These are phyloP conservation scores for Plasmodium malariae DNA, from an alignment of 169 alveolate genomes.

Conservation along the genomic window DNA sequence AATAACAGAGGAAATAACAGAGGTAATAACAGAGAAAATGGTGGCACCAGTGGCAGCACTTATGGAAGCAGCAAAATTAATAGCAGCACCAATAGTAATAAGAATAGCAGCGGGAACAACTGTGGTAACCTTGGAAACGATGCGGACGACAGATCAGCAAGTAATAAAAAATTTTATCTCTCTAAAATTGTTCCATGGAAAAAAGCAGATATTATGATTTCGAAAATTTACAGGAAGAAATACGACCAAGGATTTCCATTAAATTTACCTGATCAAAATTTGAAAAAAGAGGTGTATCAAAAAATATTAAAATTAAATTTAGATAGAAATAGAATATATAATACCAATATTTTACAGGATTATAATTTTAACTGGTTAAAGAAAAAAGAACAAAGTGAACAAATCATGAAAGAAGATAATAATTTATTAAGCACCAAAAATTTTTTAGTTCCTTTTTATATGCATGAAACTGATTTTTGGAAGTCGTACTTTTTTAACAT, in stretches of 20 bases:
- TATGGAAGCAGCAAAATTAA: too few relatives aligned
- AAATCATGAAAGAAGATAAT: constrained; percentile 33
- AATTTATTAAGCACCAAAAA: constrained; percentile 39
- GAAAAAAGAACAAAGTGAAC: constrained; percentile 73
- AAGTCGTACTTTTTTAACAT: constrained; percentile 67
- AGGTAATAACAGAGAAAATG: too few relatives aligned
- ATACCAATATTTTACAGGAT: constrained; percentile 54
- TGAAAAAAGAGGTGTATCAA: constrained; percentile 40
- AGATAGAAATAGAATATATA: constrained; percentile 44
- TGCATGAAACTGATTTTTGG: constrained; percentile 69
- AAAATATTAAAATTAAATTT: constrained; percentile 64
- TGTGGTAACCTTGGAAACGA: not conserved
- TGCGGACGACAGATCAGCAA: not conserved
- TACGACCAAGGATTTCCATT: constrained; percentile 52
- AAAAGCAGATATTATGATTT: constrained; percentile 75
- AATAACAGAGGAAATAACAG: too few relatives aligned
- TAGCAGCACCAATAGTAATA: too few relatives aligned
- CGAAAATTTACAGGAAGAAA: constrained; percentile 73
- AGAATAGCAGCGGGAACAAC: too few relatives aligned
- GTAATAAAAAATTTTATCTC: constrained; percentile 22
- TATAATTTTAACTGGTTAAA: constrained; percentile 66
- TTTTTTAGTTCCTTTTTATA: constrained; percentile 51
- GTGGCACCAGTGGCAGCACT: too few relatives aligned
- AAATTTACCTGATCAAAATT: constrained; percentile 36
- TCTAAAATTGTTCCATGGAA: constrained; percentile 76